Evolutionary conservation across 129 eudicot species (phyloP).

Genomic region (Gnaphalium uliginosum): DNA sequence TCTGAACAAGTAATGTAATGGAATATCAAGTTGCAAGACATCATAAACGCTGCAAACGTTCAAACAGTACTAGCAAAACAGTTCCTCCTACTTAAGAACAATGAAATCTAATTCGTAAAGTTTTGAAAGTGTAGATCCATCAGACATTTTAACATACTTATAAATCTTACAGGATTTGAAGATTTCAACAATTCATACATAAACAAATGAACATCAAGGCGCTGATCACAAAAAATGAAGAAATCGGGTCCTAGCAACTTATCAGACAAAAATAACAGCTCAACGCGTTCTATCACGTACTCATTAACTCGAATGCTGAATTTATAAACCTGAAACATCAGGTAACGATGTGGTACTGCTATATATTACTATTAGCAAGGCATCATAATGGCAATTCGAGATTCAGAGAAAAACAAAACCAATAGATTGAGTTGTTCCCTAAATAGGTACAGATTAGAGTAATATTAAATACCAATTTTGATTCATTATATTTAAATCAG

Average conservation of each 20-base stretch:
- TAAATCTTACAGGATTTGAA: neutral
- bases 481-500: constrained; percentile 6
- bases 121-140: neutral
- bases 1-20: constrained; percentile 50
- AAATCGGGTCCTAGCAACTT: neutral
- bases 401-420: neutral
- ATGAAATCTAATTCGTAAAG: neutral
- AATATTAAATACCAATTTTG: neutral
- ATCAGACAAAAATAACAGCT: neutral
- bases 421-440: constrained; percentile 8
- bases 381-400: constrained; percentile 1
- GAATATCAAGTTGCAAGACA: constrained; percentile 24
- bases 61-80: neutral
- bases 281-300: neutral
- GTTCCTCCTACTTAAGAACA: constrained; percentile 2
- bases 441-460: constrained; percentile 3
- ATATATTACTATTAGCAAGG: neutral
- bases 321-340: neutral
- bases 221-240: constrained; percentile 8
- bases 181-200: neutral
- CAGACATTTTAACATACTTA: neutral
- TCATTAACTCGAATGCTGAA: neutral
- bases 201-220: constrained; percentile 7
- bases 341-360: neutral
- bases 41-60: neutral